Evolutionary conservation across 2,329 filamentous ascomycete genomes (phyloP).

Genomic region (Botrytis elliptica): DNA sequence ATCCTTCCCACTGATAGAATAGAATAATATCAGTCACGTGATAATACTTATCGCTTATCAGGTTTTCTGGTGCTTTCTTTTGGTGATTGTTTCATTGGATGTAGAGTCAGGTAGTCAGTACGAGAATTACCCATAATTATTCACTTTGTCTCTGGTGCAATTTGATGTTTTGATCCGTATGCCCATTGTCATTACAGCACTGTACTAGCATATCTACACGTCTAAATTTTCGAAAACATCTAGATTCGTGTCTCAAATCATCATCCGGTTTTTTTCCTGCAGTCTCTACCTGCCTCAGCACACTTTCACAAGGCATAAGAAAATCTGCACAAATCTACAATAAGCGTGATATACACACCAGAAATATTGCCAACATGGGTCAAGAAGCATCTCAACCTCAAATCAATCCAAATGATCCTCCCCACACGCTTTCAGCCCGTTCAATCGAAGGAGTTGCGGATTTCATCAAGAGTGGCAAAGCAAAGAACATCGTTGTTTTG

Average conservation of each 20-base stretch:
- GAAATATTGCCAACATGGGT: slow-evolving; percentile 65
- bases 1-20: background rate
- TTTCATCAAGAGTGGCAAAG: slow-evolving; percentile 69
- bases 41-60: background rate
- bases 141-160: background rate
- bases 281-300: background rate
- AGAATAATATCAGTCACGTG: background rate
- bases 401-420: slow-evolving; percentile 59
- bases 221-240: background rate
- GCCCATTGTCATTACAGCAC: background rate
- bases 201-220: background rate
- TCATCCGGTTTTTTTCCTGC: background rate
- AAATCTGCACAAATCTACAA: background rate
- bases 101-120: background rate
- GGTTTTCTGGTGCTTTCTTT: background rate
- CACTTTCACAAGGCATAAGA: background rate
- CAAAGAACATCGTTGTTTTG: slow-evolving; percentile 77
- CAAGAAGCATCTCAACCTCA: slow-evolving; percentile 72
- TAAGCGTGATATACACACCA: slow-evolving; percentile 15
- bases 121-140: background rate
- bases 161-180: background rate
- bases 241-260: background rate
- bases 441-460: slow-evolving; percentile 74
- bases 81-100: background rate
- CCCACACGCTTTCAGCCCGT: slow-evolving; percentile 65